Conservation (phyloP, 345 rosid genomes). For the Citrus reticulata region DNA sequence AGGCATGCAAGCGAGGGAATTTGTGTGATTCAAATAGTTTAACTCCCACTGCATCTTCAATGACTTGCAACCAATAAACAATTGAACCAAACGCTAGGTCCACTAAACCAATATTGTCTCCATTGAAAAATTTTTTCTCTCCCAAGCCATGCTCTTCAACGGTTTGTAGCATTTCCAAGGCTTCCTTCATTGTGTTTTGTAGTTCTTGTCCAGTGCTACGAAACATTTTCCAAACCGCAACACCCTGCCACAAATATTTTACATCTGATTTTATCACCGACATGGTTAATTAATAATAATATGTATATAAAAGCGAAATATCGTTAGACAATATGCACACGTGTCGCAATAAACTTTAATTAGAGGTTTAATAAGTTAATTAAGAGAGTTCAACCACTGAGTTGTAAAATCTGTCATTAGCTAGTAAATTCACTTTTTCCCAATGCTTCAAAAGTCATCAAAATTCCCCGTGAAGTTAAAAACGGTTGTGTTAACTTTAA, state of each 20-base stretch:
- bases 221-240: background rate
- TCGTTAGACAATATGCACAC: too few species aligned
- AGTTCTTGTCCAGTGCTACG: background rate
- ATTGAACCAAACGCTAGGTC: background rate
- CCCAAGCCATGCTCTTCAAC: constrained; percentile 2
- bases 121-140: background rate
- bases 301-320: too few species aligned
- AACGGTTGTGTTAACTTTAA: too few species aligned
- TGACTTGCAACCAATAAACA: background rate
- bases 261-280: too few species aligned
- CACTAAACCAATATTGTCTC: background rate
- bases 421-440: too few species aligned
- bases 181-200: background rate
- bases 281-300: too few species aligned
- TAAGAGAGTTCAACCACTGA: too few species aligned
- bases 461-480: too few species aligned
- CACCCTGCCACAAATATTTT: background rate
- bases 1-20: background rate
- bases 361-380: too few species aligned
- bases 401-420: too few species aligned
- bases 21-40: background rate
- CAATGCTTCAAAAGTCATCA: too few species aligned
- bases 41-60: background rate
- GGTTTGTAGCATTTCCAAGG: background rate
- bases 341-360: too few species aligned